Percentiles rank a stretch among this genome's conserved stretches.
Evolutionary conservation across 345 rosid genomes (phyloP).

Genomic region (thale cress (Arabidopsis thaliana)): DNA sequence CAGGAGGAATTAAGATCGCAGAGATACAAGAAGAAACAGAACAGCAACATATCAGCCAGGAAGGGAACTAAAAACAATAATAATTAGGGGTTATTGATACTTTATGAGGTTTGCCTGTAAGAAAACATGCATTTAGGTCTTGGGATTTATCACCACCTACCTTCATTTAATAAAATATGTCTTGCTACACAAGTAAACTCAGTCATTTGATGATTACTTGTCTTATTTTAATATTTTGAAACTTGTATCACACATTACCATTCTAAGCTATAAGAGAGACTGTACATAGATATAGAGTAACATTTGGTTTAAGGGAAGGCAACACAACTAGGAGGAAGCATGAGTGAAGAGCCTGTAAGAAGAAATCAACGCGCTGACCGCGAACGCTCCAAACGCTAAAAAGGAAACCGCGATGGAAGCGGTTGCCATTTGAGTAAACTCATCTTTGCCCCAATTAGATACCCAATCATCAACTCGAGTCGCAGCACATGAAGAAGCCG

Average conservation of each 20-base stretch:
- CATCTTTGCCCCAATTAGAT: constrained; percentile 98
- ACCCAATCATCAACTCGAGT: constrained; percentile 94
- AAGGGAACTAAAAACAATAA: constrained; percentile 46
- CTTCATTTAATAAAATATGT: constrained; percentile 14
- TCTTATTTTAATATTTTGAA: constrained; percentile 26
- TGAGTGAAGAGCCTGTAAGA: constrained; percentile 64
- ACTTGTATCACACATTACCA: constrained; percentile 29
- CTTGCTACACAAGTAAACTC: constrained; percentile 41
- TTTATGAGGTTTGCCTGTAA: constrained; percentile 30
- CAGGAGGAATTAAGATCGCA: constrained; percentile 44
- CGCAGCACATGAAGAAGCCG: constrained; percentile 93
- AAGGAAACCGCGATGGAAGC: constrained; percentile 85
- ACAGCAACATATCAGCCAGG: constrained; percentile 35
- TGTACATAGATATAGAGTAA: constrained; percentile 34
- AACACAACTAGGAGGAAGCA: constrained; percentile 43
- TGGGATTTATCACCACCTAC: constrained; percentile 32
- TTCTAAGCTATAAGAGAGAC: constrained; percentile 36
- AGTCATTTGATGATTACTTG: constrained; percentile 12
- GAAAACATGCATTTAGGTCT: constrained; percentile 27
- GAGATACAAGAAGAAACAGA: constrained; percentile 71
- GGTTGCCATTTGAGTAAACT: constrained; percentile 92
- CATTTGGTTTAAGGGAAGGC: neutral
- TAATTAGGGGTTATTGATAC: constrained; percentile 15
- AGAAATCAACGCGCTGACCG: constrained; percentile 81
- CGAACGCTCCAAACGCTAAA: constrained; percentile 77